Conservation (phyloP, 164 flowering plant genomes). For the Nymphaea thermarum region DNA sequence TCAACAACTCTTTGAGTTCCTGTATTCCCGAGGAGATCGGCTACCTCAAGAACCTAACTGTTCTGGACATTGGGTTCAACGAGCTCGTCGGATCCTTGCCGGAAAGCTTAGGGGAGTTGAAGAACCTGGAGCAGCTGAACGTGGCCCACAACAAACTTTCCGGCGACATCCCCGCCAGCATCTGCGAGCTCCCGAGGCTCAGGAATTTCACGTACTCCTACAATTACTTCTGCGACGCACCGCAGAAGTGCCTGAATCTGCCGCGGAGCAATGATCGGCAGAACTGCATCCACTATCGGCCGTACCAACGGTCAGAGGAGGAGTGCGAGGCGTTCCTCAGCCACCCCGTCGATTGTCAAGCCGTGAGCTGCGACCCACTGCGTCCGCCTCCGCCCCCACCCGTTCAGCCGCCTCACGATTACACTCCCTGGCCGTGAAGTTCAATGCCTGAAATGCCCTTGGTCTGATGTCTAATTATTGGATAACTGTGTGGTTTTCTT, state of each 20-base stretch:
- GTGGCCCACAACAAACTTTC: constrained; percentile 63
- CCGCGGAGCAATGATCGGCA: constrained; percentile 14
- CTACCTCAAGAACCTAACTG: constrained; percentile 38
- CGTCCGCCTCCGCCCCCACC: constrained; percentile 7
- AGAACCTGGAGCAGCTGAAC: constrained; percentile 60
- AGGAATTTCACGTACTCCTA: constrained; percentile 42
- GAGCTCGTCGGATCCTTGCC: constrained; percentile 51
- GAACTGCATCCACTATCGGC: constrained; percentile 48
- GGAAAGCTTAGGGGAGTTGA: constrained; percentile 27
- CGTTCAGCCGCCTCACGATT: constrained; percentile 32
- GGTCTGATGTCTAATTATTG: no score
- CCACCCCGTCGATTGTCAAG: constrained; percentile 37
- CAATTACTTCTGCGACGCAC: constrained; percentile 60
- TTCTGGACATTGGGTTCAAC: constrained; percentile 76
- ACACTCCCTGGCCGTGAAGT: constrained; percentile 19
- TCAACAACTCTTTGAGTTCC: constrained; percentile 54
- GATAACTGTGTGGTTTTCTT: no score
- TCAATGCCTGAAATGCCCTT: constrained; percentile 9
- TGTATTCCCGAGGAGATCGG: constrained; percentile 65
- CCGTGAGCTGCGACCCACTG: background rate
- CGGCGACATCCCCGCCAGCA: constrained; percentile 40
- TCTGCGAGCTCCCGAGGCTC: constrained; percentile 48
- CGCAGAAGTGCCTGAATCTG: constrained; percentile 28
- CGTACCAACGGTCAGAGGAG: constrained; percentile 26
- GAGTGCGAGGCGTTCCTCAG: constrained; percentile 44